These are phyloP conservation scores for Begonia loranthoides DNA, from an alignment of 306 rosid genomes.

Conservation along the genomic window DNA sequence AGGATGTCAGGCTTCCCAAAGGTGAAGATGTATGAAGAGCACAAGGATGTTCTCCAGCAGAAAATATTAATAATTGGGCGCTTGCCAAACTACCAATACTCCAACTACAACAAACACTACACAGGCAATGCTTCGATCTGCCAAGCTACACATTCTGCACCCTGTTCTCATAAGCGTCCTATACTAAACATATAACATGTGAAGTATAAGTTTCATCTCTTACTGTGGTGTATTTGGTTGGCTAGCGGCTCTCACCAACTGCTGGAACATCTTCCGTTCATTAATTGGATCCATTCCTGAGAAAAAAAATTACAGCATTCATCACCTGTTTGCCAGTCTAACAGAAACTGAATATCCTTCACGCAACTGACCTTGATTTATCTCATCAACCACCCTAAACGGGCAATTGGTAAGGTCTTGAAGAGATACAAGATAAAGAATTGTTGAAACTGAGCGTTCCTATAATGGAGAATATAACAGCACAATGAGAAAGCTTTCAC, in stretches of 20 bases:
- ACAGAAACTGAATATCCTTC: conserved; percentile 6
- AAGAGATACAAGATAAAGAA: conserved; percentile 91
- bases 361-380: conserved; percentile 69
- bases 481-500: conserved; percentile 1
- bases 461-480: conserved; percentile 16
- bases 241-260: conserved; percentile 92
- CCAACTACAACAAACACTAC: too few species aligned
- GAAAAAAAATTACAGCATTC: conserved; percentile 10
- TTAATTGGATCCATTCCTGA: conserved; percentile 97
- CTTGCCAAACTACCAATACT: too few species aligned
- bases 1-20: too few species aligned
- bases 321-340: conserved; percentile 7
- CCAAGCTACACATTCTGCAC: not conserved
- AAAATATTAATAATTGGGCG: too few species aligned
- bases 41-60: too few species aligned
- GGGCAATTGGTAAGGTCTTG: conserved; percentile 97
- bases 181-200: not conserved
- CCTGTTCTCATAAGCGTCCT: not conserved
- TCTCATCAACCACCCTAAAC: conserved; percentile 95
- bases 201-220: conserved; percentile 12
- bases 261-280: conserved; percentile 98
- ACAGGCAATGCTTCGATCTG: too few species aligned
- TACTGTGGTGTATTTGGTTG: conserved; percentile 94
- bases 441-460: conserved; percentile 95
- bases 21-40: too few species aligned